phyloP scores from a whole-genome alignment of 805 yeast species.

The Lachancea cidri region DNA sequence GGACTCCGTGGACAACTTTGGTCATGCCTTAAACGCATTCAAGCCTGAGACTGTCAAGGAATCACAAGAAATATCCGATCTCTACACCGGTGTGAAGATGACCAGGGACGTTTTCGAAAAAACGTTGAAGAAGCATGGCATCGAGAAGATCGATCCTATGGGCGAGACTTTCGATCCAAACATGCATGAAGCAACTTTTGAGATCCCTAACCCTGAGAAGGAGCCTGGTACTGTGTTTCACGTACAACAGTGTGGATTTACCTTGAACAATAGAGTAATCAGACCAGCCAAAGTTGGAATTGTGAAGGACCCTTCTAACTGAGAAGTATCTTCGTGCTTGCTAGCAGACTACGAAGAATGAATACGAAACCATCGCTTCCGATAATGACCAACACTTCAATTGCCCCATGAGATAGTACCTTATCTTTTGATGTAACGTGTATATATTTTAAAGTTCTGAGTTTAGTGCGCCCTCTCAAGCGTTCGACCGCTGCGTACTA shows the following conservation, averaged over 20 bases:
- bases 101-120: slow-evolving; percentile 80
- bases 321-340: background rate
- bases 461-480: background rate
- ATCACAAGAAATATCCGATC: slow-evolving; percentile 61
- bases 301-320: slow-evolving; percentile 48
- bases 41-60: slow-evolving; percentile 53
- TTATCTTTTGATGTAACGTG: background rate
- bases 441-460: background rate
- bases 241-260: slow-evolving; percentile 88
- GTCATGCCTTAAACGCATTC: slow-evolving; percentile 75
- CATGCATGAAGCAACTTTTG: slow-evolving; percentile 88
- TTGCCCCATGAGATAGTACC: background rate
- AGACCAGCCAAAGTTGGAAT: slow-evolving; percentile 96
- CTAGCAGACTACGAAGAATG: background rate
- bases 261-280: slow-evolving; percentile 78
- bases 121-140: slow-evolving; percentile 76
- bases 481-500: background rate
- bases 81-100: slow-evolving; percentile 88
- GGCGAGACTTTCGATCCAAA: slow-evolving; percentile 89
- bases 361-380: background rate
- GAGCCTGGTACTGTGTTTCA: slow-evolving; percentile 90
- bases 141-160: slow-evolving; percentile 72
- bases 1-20: slow-evolving; percentile 86
- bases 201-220: slow-evolving; percentile 78
- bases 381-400: background rate